Base-by-base conservation (phyloP, 352 stramenopile species). In the Phytophthora lateralis region DNA sequence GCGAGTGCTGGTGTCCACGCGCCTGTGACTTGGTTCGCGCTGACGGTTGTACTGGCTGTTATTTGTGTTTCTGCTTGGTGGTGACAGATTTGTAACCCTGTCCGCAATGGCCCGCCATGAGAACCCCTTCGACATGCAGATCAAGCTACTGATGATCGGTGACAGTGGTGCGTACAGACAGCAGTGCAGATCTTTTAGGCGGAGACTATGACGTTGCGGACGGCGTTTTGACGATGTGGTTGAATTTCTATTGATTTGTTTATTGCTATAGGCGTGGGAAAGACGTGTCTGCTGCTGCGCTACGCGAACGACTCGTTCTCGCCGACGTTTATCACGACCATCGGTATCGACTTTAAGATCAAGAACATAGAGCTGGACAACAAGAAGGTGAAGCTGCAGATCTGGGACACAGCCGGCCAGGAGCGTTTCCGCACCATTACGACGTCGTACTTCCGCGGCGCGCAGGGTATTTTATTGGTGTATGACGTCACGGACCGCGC, bases 381-480 rank as follows among this genome's bases (percentile, higher is more conserved):
- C 55, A 99, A 98, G 78, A 97, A 97, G 59, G 96, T 99, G 71
- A 99, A 99, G 77, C 82, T 99, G 39, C 95, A 98, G 80, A 98
- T 99, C 67, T 99, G 96, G 97, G 97, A 99, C 71, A 99, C 97
- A 29, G 97, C 97, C 30, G 97, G 97, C 30, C 97, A 99, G 80
- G 97, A 99, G 76, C 95, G 97, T 59, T 99, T 99, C 82, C 96
- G 97, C 52, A 99, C 96, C 50, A 99, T 99, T 74, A 99, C 97
- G 64, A 99, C 93, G 48, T 98, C 97, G 32, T 99, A 99, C 71
- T 99, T 99, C 71, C 93, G 97, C 57, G 97, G 97, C 43, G 97
- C 97, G 17, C 97, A 99, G 75, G 98, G 98, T 58, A 99, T 99
- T 73, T 78, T 99, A 64, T 93, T 99, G 43, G 97, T 99, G 32